Conservation (phyloP, 208 protist genomes). For the Herpetomonas muscarum region DNA sequence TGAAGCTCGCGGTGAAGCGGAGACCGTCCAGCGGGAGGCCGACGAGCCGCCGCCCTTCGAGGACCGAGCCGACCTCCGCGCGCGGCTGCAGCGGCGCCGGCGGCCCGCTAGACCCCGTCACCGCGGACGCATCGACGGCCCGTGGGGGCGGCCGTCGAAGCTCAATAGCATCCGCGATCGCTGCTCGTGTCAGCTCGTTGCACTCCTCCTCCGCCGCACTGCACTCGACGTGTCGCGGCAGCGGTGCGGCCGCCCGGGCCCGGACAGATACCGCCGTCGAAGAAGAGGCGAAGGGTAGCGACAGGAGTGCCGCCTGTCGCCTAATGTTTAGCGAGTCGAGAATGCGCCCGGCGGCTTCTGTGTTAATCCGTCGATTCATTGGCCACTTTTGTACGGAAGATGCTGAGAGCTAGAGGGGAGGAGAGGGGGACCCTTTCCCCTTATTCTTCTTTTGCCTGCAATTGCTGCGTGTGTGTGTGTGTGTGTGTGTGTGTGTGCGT, state of each 20-base stretch:
- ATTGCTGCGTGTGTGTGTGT: too few species aligned
- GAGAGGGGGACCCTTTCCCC: too few species aligned
- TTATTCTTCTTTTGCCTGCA: too few species aligned
- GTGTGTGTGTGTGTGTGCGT: too few species aligned
- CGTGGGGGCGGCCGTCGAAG: neutral
- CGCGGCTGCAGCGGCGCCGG: too few species aligned
- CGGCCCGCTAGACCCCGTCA: neutral
- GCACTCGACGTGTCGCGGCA: conserved; percentile 5
- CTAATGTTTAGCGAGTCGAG: conserved; percentile 49
- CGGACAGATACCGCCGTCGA: too few species aligned
- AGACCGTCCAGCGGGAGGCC: conserved; percentile 45
- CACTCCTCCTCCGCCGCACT: conserved; percentile 17
- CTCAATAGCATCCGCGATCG: conserved; percentile 36
- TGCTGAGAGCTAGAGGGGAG: too few species aligned
- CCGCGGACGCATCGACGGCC: neutral
- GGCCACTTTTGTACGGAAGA: too few species aligned
- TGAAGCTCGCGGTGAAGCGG: conserved; percentile 61
- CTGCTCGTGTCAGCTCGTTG: conserved; percentile 28
- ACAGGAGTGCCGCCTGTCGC: conserved; percentile 14
- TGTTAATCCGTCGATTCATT: conserved; percentile 36
- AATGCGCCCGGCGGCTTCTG: conserved; percentile 25
- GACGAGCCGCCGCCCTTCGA: conserved; percentile 66
- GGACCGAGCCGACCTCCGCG: conserved; percentile 38
- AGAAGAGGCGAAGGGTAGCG: conserved; percentile 19
- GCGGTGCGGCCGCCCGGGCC: neutral